A percentile compares a stretch with the other conserved stretches of the same genome.
Evolutionary conservation across 495 filamentous ascomycete species (phyloP).

Genomic region (Clohesyomyces aquaticus): DNA sequence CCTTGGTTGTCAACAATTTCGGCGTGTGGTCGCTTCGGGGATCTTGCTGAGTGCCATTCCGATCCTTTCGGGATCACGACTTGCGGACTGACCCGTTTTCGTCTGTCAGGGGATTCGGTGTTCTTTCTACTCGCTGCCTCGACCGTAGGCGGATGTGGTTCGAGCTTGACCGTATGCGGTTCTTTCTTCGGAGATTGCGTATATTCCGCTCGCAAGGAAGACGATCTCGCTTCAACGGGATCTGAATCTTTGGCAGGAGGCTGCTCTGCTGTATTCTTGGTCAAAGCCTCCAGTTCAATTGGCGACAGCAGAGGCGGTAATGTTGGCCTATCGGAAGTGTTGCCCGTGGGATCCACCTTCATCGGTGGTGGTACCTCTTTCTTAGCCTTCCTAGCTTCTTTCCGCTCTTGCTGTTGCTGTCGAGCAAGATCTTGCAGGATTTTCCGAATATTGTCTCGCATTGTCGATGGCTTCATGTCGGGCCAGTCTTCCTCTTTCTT

Average conservation of each 20-base stretch:
- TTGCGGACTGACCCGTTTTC: constrained; percentile 6
- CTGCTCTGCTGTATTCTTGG: neutral
- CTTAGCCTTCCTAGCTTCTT: constrained; percentile 56
- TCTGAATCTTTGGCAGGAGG: neutral
- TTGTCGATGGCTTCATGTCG: constrained; percentile 54
- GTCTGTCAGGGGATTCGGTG: neutral
- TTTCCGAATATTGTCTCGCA: constrained; percentile 58
- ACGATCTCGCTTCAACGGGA: neutral
- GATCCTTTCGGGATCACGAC: constrained; percentile 8
- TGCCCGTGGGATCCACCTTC: neutral
- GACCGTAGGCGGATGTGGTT: neutral
- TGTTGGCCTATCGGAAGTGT: neutral
- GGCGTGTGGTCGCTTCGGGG: neutral
- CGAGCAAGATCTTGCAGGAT: constrained; percentile 46
- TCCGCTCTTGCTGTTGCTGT: constrained; percentile 30
- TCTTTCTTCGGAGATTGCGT: neutral
- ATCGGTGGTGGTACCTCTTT: constrained; percentile 9
- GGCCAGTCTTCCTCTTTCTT: constrained; percentile 58
- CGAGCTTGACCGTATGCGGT: neutral
- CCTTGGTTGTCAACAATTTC: neutral
- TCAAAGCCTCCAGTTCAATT: neutral
- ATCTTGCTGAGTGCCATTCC: neutral
- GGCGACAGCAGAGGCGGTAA: neutral
- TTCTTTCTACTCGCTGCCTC: neutral
- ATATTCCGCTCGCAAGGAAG: neutral